These are phyloP conservation scores for Piromyces sp. DNA, from an alignment of 192 early-diverging fungal species.

Conservation along the genomic window DNA sequence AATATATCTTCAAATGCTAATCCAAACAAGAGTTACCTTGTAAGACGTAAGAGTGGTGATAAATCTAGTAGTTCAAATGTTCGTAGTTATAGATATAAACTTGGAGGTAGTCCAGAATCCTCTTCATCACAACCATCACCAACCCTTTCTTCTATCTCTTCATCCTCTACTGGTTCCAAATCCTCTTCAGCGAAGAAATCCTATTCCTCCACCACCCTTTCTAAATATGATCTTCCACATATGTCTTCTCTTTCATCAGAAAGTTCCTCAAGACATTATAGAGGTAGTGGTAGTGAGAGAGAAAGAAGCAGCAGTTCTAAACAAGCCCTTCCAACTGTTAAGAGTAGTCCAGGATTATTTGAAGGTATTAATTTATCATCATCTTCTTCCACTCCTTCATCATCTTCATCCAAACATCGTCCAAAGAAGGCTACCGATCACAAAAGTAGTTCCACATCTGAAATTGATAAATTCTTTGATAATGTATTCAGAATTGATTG, in stretches of 20 bases:
- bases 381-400: background rate
- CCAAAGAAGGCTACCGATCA: background rate
- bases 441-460: background rate
- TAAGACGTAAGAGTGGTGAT: background rate
- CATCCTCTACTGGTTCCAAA: background rate
- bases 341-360: background rate
- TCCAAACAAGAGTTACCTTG: background rate
- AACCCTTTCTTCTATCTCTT: background rate
- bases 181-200: background rate
- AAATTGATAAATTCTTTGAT: background rate
- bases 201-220: background rate
- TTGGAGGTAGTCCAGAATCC: background rate
- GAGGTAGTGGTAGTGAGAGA: background rate
- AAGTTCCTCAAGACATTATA: background rate
- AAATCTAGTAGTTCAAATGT: background rate
- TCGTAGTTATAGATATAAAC: background rate
- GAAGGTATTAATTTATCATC: background rate
- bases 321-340: background rate
- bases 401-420: background rate
- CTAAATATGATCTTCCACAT: background rate
- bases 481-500: background rate
- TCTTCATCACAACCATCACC: background rate
- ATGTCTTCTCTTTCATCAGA: background rate
- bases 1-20: background rate
- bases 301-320: background rate